Evolutionary conservation across 352 stramenopile genomes (phyloP).

Genomic region (Globisporangium splendens): DNA sequence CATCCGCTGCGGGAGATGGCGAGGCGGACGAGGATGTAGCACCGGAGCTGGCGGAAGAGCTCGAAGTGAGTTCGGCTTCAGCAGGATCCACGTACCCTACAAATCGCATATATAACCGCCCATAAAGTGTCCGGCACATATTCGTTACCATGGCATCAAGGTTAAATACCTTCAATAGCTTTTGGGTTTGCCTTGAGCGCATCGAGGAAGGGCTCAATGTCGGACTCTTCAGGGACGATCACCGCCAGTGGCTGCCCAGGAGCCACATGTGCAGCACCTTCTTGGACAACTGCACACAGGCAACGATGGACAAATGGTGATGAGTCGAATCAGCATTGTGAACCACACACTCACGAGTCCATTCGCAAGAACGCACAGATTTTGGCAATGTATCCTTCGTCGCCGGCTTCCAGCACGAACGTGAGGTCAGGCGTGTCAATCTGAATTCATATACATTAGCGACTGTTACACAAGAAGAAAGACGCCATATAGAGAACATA

Average conservation of each 20-base stretch:
- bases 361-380: slow-evolving; percentile 9
- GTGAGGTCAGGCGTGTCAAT: slow-evolving; percentile 84
- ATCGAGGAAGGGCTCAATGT: slow-evolving; percentile 60
- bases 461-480: too few relatives aligned
- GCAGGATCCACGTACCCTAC: slow-evolving; percentile 30
- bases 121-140: neutral
- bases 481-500: too few relatives aligned
- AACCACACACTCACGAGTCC: neutral
- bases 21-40: slow-evolving; percentile 3
- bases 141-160: neutral
- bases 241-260: slow-evolving; percentile 70
- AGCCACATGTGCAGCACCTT: slow-evolving; percentile 47
- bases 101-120: neutral
- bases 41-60: neutral
- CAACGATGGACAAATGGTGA: too few relatives aligned
- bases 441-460: slow-evolving; percentile 15
- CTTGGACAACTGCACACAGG: slow-evolving; percentile 49
- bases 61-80: slow-evolving; percentile 13
- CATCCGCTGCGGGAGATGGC: slow-evolving; percentile 13
- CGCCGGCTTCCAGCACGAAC: slow-evolving; percentile 75
- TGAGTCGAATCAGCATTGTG: too few relatives aligned
- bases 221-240: slow-evolving; percentile 63
- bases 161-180: slow-evolving; percentile 56
- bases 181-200: slow-evolving; percentile 50
- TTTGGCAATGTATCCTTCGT: slow-evolving; percentile 73